Conservation (phyloP, 228 moss, liverwort and hornwort species). For the Sphagnum magellanicum region DNA sequence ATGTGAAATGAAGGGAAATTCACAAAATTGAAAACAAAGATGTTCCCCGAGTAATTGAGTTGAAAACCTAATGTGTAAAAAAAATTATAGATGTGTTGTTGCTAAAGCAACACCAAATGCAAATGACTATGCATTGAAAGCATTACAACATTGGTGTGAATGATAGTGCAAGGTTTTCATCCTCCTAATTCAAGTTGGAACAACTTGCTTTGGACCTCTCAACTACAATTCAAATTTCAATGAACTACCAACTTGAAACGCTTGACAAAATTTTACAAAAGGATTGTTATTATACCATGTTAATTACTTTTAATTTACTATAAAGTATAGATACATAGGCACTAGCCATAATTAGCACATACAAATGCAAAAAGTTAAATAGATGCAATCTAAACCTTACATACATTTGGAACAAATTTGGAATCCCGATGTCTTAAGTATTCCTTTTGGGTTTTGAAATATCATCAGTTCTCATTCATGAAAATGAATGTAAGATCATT, state of each 20-base stretch:
- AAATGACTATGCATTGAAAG: conserved; percentile 71
- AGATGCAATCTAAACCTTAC: neutral
- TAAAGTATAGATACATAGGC: neutral
- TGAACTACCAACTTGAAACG: too few species aligned
- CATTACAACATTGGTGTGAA: conserved; percentile 58
- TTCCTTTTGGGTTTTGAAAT: neutral
- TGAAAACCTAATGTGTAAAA: too few species aligned
- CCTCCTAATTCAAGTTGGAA: conserved; percentile 72
- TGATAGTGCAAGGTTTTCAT: conserved; percentile 47
- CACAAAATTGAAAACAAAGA: too few species aligned
- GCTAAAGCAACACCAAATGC: conserved; percentile 55
- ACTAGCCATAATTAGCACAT: neutral
- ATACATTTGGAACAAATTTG: neutral
- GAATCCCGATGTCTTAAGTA: neutral
- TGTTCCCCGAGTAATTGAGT: too few species aligned
- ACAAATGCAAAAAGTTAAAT: too few species aligned
- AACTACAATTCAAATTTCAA: too few species aligned
- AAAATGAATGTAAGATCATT: too few species aligned
- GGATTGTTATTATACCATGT: neutral
- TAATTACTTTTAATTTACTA: neutral
- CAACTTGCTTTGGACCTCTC: neutral
- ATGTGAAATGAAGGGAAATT: too few species aligned
- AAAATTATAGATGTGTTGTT: conserved; percentile 50
- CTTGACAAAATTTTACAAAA: neutral
- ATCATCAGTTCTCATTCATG: too few species aligned